Percentiles rank a stretch among this genome's conserved stretches.
Evolutionary conservation across 768 basidiomycete genomes (phyloP).

Genomic region (Dacryopinax spathularia): DNA sequence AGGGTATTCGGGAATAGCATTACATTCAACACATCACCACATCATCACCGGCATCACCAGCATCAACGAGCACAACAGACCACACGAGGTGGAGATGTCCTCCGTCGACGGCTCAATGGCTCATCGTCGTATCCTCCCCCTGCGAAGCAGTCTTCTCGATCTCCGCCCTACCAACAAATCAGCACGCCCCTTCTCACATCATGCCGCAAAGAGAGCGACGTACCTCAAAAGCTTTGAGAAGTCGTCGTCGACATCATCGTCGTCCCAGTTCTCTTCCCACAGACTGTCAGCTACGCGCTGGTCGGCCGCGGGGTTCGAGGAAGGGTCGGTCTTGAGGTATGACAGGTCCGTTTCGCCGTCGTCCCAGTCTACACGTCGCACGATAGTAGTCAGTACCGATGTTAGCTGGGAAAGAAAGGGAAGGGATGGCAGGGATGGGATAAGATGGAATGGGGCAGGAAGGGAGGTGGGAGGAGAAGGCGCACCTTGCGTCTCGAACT

Average conservation of each 20-base stretch:
- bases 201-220: slow-evolving; percentile 19
- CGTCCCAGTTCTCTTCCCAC: slow-evolving; percentile 99
- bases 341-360: slow-evolving; percentile 72
- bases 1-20: no score
- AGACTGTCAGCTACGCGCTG: slow-evolving; percentile 76
- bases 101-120: background rate
- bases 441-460: background rate
- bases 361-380: slow-evolving; percentile 53
- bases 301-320: slow-evolving; percentile 56
- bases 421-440: background rate
- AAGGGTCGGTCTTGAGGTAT: slow-evolving; percentile 39
- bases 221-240: slow-evolving; percentile 92
- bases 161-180: background rate
- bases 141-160: slow-evolving; percentile 1
- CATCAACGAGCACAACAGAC: no score
- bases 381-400: background rate
- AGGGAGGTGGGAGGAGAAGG: slow-evolving; percentile 1
- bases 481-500: slow-evolving; percentile 72
- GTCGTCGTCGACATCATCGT: slow-evolving; percentile 96
- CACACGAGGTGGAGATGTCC: no score
- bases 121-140: background rate
- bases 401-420: slow-evolving; percentile 3
- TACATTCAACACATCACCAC: no score
- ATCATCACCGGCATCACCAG: no score
- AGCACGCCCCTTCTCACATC: background rate